phyloP scores from a whole-genome alignment of 768 basidiomycete genomes.

The Trametes punicea region DNA sequence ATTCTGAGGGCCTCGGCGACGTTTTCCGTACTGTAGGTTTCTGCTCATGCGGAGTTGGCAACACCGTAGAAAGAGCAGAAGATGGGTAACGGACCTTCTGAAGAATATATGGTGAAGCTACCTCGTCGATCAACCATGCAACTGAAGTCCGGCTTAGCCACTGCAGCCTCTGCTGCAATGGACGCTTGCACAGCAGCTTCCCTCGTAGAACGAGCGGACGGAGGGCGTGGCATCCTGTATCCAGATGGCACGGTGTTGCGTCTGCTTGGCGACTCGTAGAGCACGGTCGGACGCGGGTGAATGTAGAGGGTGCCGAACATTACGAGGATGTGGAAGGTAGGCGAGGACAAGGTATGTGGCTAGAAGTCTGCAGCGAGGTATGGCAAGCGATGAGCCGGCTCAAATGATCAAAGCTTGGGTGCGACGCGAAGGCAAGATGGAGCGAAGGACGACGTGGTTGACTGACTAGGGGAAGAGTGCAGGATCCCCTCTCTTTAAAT shows the following conservation, averaged over 20 bases:
- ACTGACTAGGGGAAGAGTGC: neutral
- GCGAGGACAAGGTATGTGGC: neutral
- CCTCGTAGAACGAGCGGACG: neutral
- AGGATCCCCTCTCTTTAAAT: neutral
- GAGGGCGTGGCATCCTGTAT: neutral
- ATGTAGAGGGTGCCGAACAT: neutral
- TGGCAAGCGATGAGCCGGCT: neutral
- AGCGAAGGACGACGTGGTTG: neutral
- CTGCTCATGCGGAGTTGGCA: neutral
- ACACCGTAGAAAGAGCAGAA: too few relatives aligned
- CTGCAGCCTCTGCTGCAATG: neutral
- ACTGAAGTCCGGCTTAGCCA: neutral
- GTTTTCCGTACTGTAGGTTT: conserved; percentile 3
- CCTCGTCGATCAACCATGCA: neutral
- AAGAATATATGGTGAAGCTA: neutral
- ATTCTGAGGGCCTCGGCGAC: neutral
- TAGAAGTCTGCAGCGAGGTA: neutral
- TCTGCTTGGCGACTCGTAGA: neutral
- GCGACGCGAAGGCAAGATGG: neutral
- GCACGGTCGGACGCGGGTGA: neutral
- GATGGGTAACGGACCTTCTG: neutral
- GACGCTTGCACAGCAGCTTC: neutral
- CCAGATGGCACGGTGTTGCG: neutral
- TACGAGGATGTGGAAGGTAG: neutral
- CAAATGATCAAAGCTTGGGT: neutral